Percentiles rank a stretch among this genome's conserved stretches.
Evolutionary conservation across 2,329 filamentous ascomycete genomes (phyloP).

Genomic region (Pyricularia sp.): DNA sequence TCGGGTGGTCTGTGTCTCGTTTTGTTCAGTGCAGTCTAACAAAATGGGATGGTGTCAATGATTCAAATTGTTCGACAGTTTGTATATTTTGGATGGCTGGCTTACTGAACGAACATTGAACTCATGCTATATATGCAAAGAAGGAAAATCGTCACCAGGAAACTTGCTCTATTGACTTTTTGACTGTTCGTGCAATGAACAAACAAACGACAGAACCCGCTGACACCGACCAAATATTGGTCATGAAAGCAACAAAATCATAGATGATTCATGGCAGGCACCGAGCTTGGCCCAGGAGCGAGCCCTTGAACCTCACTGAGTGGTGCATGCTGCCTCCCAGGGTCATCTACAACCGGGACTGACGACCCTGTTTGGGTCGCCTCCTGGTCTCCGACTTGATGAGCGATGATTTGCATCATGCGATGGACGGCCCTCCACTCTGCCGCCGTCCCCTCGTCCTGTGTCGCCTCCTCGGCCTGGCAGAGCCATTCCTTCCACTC

Average conservation of each 20-base stretch:
- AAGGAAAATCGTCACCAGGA: neutral
- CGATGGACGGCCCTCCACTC: conserved; percentile 33
- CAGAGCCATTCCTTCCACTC: conserved; percentile 42
- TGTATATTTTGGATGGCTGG: too few species aligned
- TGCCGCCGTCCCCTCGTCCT: conserved; percentile 10
- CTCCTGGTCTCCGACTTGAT: neutral
- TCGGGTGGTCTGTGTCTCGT: neutral
- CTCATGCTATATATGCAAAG: neutral
- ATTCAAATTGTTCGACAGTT: too few species aligned
- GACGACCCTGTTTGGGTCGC: neutral
- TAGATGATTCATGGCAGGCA: neutral
- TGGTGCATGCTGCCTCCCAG: conserved; percentile 1
- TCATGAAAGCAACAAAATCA: neutral
- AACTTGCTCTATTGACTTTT: too few species aligned
- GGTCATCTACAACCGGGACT: neutral
- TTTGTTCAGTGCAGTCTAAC: too few species aligned
- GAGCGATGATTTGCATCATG: conserved; percentile 33
- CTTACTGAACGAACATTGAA: neutral
- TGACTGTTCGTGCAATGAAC: too few species aligned
- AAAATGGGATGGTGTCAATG: too few species aligned
- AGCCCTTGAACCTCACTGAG: neutral
- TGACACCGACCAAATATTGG: too few species aligned
- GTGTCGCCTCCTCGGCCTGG: conserved; percentile 30
- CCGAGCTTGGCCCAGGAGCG: neutral
- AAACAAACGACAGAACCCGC: too few species aligned